phyloP scores from a whole-genome alignment of 208 protist genomes.

The Herpetomonas samuelpessoai region DNA sequence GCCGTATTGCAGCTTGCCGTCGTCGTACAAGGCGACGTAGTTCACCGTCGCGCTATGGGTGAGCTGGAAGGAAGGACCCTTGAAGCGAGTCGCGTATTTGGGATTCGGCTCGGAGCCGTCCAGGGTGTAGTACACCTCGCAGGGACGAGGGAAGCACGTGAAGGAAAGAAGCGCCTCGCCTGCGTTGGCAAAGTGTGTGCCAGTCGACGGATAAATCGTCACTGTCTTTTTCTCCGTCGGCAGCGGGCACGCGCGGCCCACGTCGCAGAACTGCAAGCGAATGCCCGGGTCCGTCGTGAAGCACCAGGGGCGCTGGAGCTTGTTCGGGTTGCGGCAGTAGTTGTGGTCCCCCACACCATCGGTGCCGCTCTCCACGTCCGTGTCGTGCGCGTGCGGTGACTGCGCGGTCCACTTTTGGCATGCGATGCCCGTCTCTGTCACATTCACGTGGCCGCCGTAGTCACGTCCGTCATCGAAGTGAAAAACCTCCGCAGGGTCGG shows the following conservation, averaged over 20 bases:
- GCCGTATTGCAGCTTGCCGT: slow-evolving; percentile 13
- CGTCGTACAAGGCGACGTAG: slow-evolving; percentile 29
- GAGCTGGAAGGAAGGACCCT: slow-evolving; percentile 29
- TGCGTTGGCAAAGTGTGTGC: not conserved
- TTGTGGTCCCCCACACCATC: slow-evolving; percentile 62
- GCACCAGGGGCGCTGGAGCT: slow-evolving; percentile 34
- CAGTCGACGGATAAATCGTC: not conserved
- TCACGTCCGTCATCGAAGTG: slow-evolving; percentile 41
- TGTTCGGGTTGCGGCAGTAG: slow-evolving; percentile 71
- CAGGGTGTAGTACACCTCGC: slow-evolving; percentile 56
- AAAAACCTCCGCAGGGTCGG: slow-evolving; percentile 32
- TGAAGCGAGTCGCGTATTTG: slow-evolving; percentile 15
- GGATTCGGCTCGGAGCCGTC: slow-evolving; percentile 21
- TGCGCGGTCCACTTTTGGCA: slow-evolving; percentile 59
- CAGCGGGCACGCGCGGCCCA: slow-evolving; percentile 40
- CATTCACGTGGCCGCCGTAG: slow-evolving; percentile 63
- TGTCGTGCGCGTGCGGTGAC: slow-evolving; percentile 32
- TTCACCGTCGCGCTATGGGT: slow-evolving; percentile 33
- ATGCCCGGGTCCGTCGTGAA: slow-evolving; percentile 44
- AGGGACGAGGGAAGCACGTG: slow-evolving; percentile 45
- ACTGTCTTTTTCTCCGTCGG: not conserved
- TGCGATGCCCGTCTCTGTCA: slow-evolving; percentile 34
- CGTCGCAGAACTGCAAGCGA: slow-evolving; percentile 48
- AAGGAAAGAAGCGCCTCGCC: slow-evolving; percentile 16
- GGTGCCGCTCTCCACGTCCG: slow-evolving; percentile 19